Evolutionary conservation across 75 land plant species (phyloP), one percentile per base, ranked within the genome.

Genomic region (Chamaecyparis obtusa): DNA sequence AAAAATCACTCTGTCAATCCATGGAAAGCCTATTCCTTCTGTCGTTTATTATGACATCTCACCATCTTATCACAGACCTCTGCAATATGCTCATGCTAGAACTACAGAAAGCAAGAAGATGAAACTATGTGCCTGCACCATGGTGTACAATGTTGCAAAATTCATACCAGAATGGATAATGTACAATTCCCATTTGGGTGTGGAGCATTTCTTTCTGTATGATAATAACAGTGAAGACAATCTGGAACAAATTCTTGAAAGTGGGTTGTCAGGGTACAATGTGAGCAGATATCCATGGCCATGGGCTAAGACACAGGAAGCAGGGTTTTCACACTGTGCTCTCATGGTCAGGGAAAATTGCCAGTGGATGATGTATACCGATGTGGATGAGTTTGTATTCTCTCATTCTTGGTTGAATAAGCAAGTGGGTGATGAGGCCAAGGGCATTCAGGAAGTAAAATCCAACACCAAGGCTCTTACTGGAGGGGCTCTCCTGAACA

Each of bases 141-240:
- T 92, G 93, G 83, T 92, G 11, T 91, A 39, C 72, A 92, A 90
- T 80, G 85, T 15, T 33, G 92, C 92, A 4, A 86, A 85, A 56
- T 90, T 92, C 46, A 41, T 92, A 55, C 77, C 79, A 16, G 93
- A 92, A 44, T 92, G 93, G 93, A 72, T 88, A 44, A 84, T 84
- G 0, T 90, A 88, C 88, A 88, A 92, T 60, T 83, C 85, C 6
- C 6, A 85, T 30, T 51, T 92, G 33, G 93, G 93, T 44, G 86
- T 92, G 9, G 90, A 90, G 37, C 75, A 48, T 19, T 92, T 85
- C 51, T 86, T 88, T 44, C 15, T 92, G 33, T 92, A 92, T 56
- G 93, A 92, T 60, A 92, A 92, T 86, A 91, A 88, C 87, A 92
- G 93, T 55, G 92, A 91, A 8, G 93, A 92, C 84, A 54, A 90